Percentiles rank a stretch among this genome's conserved stretches.
phyloP scores from a whole-genome alignment of 2,329 filamentous ascomycete genomes.

The Xylariaceae sp. region DNA sequence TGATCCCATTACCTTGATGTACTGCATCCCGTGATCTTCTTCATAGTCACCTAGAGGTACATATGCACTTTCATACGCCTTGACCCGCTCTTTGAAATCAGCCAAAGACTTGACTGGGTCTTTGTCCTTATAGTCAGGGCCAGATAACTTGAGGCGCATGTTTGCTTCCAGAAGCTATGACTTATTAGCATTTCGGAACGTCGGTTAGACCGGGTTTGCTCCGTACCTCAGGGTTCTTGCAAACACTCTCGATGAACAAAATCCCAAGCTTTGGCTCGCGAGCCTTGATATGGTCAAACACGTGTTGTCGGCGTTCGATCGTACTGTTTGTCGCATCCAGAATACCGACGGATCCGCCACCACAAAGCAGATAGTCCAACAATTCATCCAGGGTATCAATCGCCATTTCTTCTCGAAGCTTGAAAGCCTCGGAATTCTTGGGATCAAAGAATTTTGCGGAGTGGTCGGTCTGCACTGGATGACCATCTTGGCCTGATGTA shows the following conservation, averaged over 20 bases:
- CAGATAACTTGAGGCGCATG: constrained; percentile 95
- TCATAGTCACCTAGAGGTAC: constrained; percentile 89
- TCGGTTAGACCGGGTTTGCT: neutral
- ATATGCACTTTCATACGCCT: constrained; percentile 93
- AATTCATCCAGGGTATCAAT: constrained; percentile 92
- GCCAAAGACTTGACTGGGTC: constrained; percentile 83
- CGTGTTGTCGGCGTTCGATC: constrained; percentile 78
- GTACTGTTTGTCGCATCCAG: constrained; percentile 98
- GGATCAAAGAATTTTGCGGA: constrained; percentile 95
- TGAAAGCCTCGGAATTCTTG: constrained; percentile 79
- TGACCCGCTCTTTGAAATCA: constrained; percentile 93
- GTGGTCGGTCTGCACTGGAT: constrained; percentile 69
- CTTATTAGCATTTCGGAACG: constrained; percentile 7
- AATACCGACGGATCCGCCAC: constrained; percentile 89
- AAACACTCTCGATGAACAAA: constrained; percentile 94
- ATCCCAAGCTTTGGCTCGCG: constrained; percentile 89
- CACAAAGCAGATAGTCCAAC: constrained; percentile 82
- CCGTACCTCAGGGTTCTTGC: constrained; percentile 74
- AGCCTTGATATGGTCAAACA: constrained; percentile 82
- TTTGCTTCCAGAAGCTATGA: constrained; percentile 84
- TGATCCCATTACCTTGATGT: constrained; percentile 70
- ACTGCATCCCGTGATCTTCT: constrained; percentile 88
- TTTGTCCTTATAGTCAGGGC: constrained; percentile 94
- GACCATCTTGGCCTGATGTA: constrained; percentile 51
- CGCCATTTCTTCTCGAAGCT: constrained; percentile 88